Base-by-base conservation (phyloP, 1,284 basidiomycete genomes). In the Boletus albobrunnescens region DNA sequence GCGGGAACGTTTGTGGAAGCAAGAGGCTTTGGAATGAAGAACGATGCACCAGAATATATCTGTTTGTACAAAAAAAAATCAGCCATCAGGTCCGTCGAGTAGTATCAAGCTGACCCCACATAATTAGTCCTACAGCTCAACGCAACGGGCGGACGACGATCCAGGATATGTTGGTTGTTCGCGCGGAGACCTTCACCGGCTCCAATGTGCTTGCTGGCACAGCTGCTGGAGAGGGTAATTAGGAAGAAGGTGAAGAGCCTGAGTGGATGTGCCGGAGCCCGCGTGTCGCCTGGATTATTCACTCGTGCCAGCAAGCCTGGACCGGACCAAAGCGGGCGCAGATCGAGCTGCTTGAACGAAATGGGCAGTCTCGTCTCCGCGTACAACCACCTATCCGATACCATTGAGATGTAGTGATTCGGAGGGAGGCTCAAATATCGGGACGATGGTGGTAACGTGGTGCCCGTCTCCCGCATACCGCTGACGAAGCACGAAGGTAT, bases 401-500 rank as follows among this genome's bases (percentile, higher is more conserved):
- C 80, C 50, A 98, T 76, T 11, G 91, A 92, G 64, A 99, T 94
- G 70, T 93, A 99, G 72, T 97, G 97, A 68, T 98, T 98, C 1
- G 95, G 95, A 36, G 95, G 95, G 4, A 95, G 95, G 95, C 58
- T 98, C 95, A 54, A 91, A 93, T 82, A 98, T 95, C 0, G 92
- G 92, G 1, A 97, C 91, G 0, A 92, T 96, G 54, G 99, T 83
- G 0, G 92, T 93, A 36, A 99, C 81, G 50, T 85, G 94, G 71
- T 98, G 95, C 59, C 96, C 94, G 51, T 91, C 89, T 63, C 91
- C 84, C 0, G 91, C 89, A 57, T 97, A 99, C 9, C 89, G 84
- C 62, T 94, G 87, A 14, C 91, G 84, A 35, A 98, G 84, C 41
- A 96, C 73, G 71, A 98, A 98, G 20, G 84, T 81, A 64, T 99